phyloP scores from a whole-genome alignment of 805 yeast species.

The Cyberlindnera mycetangii region DNA sequence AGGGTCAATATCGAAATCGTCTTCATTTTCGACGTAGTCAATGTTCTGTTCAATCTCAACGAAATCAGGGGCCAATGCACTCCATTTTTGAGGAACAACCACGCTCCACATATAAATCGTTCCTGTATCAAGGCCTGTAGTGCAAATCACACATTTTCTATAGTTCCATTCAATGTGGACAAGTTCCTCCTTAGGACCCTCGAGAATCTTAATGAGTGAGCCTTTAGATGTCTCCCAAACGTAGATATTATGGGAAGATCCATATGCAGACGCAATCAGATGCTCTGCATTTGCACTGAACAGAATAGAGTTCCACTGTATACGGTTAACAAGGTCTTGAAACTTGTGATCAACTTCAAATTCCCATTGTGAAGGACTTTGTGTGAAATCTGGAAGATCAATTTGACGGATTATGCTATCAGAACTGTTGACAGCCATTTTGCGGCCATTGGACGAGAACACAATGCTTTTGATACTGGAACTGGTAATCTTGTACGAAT shows the following conservation, averaged over 20 bases:
- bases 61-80: constrained; percentile 94
- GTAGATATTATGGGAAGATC: constrained; percentile 84
- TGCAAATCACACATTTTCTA: constrained; percentile 66
- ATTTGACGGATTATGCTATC: constrained; percentile 73
- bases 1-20: constrained; percentile 81
- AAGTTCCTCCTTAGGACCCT: constrained; percentile 87
- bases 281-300: constrained; percentile 77
- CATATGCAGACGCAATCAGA: constrained; percentile 84
- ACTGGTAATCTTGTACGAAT: constrained; percentile 55
- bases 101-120: constrained; percentile 79
- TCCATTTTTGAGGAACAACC: constrained; percentile 88
- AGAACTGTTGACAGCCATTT: constrained; percentile 71
- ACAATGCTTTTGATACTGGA: constrained; percentile 69
- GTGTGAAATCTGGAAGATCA: constrained; percentile 36
- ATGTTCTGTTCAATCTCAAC: constrained; percentile 92
- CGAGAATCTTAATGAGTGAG: constrained; percentile 81
- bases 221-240: constrained; percentile 92
- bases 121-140: constrained; percentile 86
- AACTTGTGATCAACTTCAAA: constrained; percentile 75
- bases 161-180: constrained; percentile 87
- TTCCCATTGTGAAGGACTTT: constrained; percentile 34
- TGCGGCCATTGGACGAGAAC: constrained; percentile 55
- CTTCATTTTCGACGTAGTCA: constrained; percentile 83
- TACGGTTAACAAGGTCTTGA: constrained; percentile 83
- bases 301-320: constrained; percentile 83